phyloP scores from a whole-genome alignment of 2,329 filamentous ascomycete species.

The Cladorrhinum sp. region DNA sequence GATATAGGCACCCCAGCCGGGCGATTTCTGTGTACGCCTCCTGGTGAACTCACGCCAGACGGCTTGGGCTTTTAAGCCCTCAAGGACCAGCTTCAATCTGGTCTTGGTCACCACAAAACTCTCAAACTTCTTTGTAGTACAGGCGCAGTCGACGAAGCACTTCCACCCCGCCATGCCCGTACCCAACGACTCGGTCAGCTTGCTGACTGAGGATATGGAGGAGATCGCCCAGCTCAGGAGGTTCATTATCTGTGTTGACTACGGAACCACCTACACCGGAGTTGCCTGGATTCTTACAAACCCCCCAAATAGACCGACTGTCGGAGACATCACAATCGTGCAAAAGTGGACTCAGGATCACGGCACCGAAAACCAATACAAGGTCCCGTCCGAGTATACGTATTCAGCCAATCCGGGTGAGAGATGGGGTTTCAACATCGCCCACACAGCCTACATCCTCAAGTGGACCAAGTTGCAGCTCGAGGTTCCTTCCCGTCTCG shows the following conservation, averaged over 20 bases:
- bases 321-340: neutral
- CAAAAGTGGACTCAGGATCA: neutral
- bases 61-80: too few species aligned
- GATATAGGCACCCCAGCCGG: too few species aligned
- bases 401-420: neutral
- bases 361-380: neutral
- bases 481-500: neutral
- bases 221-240: neutral
- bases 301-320: neutral
- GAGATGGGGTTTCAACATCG: neutral
- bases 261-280: conserved; percentile 5
- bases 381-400: neutral
- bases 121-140: too few species aligned
- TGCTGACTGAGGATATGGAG: neutral
- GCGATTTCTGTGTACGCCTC: too few species aligned
- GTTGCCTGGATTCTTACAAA: conserved; percentile 1
- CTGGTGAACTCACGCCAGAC: too few species aligned
- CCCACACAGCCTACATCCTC: neutral
- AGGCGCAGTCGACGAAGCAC: too few species aligned
- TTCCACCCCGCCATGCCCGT: neutral
- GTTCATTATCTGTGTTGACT: conserved; percentile 1
- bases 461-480: conserved; percentile 2
- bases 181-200: neutral
- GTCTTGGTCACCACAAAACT: too few species aligned
- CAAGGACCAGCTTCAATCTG: too few species aligned